Conservation (phyloP, 2,329 filamentous ascomycete genomes). For the Hypoxylon rubiginosum region DNA sequence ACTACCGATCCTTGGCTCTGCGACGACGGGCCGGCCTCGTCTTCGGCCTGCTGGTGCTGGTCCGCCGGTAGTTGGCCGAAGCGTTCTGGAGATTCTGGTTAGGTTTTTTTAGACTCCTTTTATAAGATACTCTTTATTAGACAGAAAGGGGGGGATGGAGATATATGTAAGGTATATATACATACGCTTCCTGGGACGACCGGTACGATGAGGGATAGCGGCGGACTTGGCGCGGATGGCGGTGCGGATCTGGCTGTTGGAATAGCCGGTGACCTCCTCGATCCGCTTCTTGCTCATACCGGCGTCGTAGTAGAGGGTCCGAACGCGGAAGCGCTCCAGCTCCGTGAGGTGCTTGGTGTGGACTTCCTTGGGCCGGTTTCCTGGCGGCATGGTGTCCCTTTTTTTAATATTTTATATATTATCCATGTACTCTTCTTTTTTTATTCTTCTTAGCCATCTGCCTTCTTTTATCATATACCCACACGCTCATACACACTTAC, state of each 20-base stretch:
- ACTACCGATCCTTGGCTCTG: background rate
- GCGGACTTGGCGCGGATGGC: slow-evolving; percentile 45
- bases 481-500: background rate
- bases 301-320: slow-evolving; percentile 50
- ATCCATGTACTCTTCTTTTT: background rate
- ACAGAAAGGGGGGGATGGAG: background rate
- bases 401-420: slow-evolving; percentile 3
- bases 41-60: background rate
- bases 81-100: background rate
- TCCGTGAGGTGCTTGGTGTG: slow-evolving; percentile 50
- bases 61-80: slow-evolving; percentile 10
- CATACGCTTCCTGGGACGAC: slow-evolving; percentile 46
- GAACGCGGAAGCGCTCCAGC: slow-evolving; percentile 48
- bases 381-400: slow-evolving; percentile 14
- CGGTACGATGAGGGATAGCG: slow-evolving; percentile 41
- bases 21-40: slow-evolving; percentile 8
- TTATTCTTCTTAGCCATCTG: background rate
- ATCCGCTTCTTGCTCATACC: slow-evolving; percentile 45
- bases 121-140: background rate
- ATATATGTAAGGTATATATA: too few relatives aligned
- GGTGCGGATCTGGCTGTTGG: slow-evolving; percentile 48
- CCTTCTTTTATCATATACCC: too few relatives aligned
- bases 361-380: slow-evolving; percentile 44
- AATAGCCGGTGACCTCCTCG: slow-evolving; percentile 48
- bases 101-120: background rate